Percentiles rank a stretch among this genome's conserved stretches.
phyloP scores from a whole-genome alignment of 2,329 filamentous ascomycete genomes.

The Neofusicoccum ribis region DNA sequence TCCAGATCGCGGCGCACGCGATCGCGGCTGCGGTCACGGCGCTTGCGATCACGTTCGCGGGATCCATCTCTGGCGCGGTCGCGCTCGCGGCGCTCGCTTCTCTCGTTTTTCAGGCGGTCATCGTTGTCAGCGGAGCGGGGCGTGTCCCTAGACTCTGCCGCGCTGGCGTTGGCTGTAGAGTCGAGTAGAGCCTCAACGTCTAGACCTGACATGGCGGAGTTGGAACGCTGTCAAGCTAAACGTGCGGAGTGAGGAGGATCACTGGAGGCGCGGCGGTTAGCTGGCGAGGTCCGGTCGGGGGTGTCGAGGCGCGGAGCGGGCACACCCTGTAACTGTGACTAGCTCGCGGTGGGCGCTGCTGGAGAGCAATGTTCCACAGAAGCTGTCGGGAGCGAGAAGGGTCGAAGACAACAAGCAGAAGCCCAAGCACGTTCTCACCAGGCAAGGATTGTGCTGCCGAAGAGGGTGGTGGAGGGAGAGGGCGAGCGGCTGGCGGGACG shows the following conservation, averaged over 20 bases:
- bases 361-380: neutral
- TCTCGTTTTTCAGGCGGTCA: slow-evolving; percentile 32
- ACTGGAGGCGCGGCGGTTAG: slow-evolving; percentile 20
- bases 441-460: slow-evolving; percentile 1
- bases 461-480: neutral
- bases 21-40: slow-evolving; percentile 26
- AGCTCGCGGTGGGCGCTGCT: slow-evolving; percentile 9
- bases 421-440: neutral
- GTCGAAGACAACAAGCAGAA: neutral
- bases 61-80: slow-evolving; percentile 28
- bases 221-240: slow-evolving; percentile 20
- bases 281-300: slow-evolving; percentile 5
- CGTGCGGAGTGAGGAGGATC: slow-evolving; percentile 19
- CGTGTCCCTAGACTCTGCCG: slow-evolving; percentile 34
- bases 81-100: slow-evolving; percentile 36
- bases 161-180: slow-evolving; percentile 66
- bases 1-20: slow-evolving; percentile 31
- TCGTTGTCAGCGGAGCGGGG: slow-evolving; percentile 55
- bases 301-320: neutral
- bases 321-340: slow-evolving; percentile 19
- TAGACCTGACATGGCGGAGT: slow-evolving; percentile 61
- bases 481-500: neutral
- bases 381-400: neutral
- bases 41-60: slow-evolving; percentile 31
- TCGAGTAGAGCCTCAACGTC: slow-evolving; percentile 92